These are phyloP conservation scores for Wickerhamomyces ciferrii DNA, from an alignment of 805 yeast species.

Conservation along the genomic window DNA sequence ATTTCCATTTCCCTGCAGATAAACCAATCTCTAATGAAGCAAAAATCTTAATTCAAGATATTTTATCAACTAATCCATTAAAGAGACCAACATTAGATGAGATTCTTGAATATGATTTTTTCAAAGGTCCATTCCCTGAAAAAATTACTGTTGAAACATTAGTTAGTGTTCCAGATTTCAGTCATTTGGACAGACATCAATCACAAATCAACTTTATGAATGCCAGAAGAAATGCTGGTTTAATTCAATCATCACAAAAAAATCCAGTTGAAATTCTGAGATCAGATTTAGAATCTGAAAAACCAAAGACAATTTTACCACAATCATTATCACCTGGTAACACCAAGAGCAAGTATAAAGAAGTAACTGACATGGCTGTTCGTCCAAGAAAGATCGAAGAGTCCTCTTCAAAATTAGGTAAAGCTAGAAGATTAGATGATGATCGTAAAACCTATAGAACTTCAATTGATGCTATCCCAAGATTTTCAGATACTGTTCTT, in stretches of 20 bases:
- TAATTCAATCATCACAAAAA: conserved; percentile 39
- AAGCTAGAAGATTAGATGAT: conserved; percentile 34
- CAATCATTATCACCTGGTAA: conserved; percentile 90
- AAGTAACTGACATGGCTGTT: conserved; percentile 27
- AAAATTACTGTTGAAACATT: conserved; percentile 58
- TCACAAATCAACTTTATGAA: conserved; percentile 63
- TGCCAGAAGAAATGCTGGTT: conserved; percentile 62
- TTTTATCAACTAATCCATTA: conserved; percentile 73
- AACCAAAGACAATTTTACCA: conserved; percentile 69
- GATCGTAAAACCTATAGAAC: conserved; percentile 16
- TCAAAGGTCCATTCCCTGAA: conserved; percentile 80
- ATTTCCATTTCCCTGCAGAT: conserved; percentile 72
- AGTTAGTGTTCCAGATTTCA: conserved; percentile 55
- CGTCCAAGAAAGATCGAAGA: conserved; percentile 23
- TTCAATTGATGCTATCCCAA: conserved; percentile 9
- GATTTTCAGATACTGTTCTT: conserved; percentile 25
- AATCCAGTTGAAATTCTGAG: conserved; percentile 64
- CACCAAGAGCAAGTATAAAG: conserved; percentile 82
- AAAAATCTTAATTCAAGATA: conserved; percentile 59
- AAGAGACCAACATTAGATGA: conserved; percentile 78
- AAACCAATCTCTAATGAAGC: conserved; percentile 68
- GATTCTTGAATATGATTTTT: conserved; percentile 81
- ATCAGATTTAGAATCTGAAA: conserved; percentile 65
- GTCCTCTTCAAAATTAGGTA: conserved; percentile 29
- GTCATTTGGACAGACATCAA: conserved; percentile 50